These are phyloP conservation scores for Phaeosphaeriaceae sp. DNA, from an alignment of 2,329 filamentous ascomycete species.

Conservation along the genomic window DNA sequence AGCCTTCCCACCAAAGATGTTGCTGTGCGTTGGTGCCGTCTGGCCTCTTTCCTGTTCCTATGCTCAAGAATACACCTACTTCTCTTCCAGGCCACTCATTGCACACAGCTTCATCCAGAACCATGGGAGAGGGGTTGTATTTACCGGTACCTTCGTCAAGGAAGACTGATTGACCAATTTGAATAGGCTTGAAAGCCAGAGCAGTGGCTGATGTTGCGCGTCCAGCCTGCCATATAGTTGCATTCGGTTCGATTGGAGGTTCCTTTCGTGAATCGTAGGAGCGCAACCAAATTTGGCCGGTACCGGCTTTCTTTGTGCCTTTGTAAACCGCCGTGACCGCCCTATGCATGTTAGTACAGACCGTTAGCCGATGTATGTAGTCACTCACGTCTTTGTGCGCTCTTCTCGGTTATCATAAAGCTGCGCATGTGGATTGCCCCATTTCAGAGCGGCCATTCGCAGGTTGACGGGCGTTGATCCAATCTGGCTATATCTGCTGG, in stretches of 20 bases:
- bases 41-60: slow-evolving; percentile 90
- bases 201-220: slow-evolving; percentile 92
- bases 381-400: slow-evolving; percentile 84
- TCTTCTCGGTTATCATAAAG: slow-evolving; percentile 89
- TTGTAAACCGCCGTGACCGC: slow-evolving; percentile 91
- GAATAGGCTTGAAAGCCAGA: slow-evolving; percentile 93
- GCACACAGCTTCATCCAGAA: slow-evolving; percentile 86
- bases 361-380: not conserved
- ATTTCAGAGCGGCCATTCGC: slow-evolving; percentile 58
- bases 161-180: slow-evolving; percentile 91
- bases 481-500: slow-evolving; percentile 83
- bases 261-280: slow-evolving; percentile 97
- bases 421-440: slow-evolving; percentile 82
- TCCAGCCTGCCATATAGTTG: slow-evolving; percentile 96
- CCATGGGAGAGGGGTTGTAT: slow-evolving; percentile 86
- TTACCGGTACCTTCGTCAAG: slow-evolving; percentile 90
- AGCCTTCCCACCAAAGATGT: slow-evolving; percentile 91
- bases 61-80: slow-evolving; percentile 87
- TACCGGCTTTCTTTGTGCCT: slow-evolving; percentile 73
- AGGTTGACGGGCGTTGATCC: slow-evolving; percentile 67
- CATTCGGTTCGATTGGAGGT: slow-evolving; percentile 87
- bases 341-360: slow-evolving; percentile 55
- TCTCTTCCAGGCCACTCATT: slow-evolving; percentile 97
- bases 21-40: slow-evolving; percentile 71
- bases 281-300: slow-evolving; percentile 74